Conservation (phyloP, 768 basidiomycete species). For the Amylocystis lapponica region DNA sequence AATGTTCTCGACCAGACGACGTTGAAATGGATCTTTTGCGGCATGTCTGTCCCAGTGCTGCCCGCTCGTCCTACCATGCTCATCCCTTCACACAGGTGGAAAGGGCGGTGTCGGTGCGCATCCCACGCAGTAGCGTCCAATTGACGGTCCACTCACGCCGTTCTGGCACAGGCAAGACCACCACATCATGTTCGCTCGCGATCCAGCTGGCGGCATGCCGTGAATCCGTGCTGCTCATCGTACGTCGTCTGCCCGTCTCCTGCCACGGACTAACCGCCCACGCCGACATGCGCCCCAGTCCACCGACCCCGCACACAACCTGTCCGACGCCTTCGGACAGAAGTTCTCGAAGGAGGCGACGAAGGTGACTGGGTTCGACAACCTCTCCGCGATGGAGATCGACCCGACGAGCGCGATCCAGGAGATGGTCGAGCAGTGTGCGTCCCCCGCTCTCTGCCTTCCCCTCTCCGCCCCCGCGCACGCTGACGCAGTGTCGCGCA, state of each 20-base stretch:
- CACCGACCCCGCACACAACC: constrained; percentile 99
- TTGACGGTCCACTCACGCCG: background rate
- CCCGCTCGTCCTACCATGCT: constrained; percentile 8
- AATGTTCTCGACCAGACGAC: constrained; percentile 91
- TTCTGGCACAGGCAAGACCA: constrained; percentile 77
- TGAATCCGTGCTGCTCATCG: constrained; percentile 96
- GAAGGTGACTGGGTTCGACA: constrained; percentile 94
- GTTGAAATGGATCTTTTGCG: constrained; percentile 99
- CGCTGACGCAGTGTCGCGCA: background rate
- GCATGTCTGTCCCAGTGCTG: constrained; percentile 39
- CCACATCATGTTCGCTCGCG: constrained; percentile 96
- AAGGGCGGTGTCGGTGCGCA: constrained; percentile 98
- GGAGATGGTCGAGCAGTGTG: constrained; percentile 98
- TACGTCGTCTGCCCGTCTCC: constrained; percentile 34
- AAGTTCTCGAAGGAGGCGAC: constrained; percentile 99
- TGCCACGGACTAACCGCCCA: background rate
- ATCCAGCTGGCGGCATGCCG: constrained; percentile 88
- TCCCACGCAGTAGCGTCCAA: too few species aligned
- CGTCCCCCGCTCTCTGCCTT: constrained; percentile 19
- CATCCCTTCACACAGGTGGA: constrained; percentile 55
- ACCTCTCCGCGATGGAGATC: constrained; percentile 98
- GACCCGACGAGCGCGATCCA: constrained; percentile 97
- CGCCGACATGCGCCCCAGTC: constrained; percentile 46
- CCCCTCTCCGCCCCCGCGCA: background rate
- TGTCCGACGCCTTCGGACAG: constrained; percentile 97